phyloP scores from a whole-genome alignment of 805 yeast genomes.

The Lipomyces yamanashiensis region DNA sequence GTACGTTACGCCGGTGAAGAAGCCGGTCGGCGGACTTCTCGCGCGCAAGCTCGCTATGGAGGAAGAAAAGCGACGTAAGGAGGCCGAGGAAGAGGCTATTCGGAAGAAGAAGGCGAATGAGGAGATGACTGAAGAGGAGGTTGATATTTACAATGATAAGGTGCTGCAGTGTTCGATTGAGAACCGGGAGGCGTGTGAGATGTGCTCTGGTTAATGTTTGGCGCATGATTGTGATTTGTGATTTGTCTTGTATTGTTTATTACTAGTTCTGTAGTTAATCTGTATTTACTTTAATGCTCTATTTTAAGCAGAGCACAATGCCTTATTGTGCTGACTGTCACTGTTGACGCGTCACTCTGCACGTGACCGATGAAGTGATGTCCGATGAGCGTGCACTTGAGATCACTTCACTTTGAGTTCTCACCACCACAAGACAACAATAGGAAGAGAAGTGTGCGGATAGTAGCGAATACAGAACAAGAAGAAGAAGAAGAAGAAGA shows the following conservation, averaged over 20 bases:
- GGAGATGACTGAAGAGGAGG: constrained; percentile 55
- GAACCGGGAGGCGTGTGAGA: constrained; percentile 96
- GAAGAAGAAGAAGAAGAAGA: too few relatives aligned
- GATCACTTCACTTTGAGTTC: too few relatives aligned
- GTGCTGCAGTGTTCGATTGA: constrained; percentile 96
- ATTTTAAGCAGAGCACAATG: too few relatives aligned
- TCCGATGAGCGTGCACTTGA: not conserved
- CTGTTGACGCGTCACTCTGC: not conserved
- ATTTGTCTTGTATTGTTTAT: not conserved
- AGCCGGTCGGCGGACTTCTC: constrained; percentile 3
- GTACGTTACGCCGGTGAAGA: constrained; percentile 2
- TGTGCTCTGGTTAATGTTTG: constrained; percentile 88
- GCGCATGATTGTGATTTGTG: not conserved
- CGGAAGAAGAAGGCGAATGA: constrained; percentile 30
- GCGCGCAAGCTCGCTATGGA: constrained; percentile 18
- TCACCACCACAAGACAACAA: not conserved
- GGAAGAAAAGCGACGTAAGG: constrained; percentile 36
- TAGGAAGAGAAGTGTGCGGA: not conserved
- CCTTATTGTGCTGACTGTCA: not conserved
- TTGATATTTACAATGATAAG: constrained; percentile 86
- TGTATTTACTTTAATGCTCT: not conserved
- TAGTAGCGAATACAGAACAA: not conserved
- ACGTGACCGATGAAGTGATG: not conserved
- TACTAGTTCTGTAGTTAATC: not conserved
- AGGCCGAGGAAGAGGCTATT: constrained; percentile 12